Evolutionary conservation across 1,284 basidiomycete genomes (phyloP).

Genomic region (Omphalotus olearius): DNA sequence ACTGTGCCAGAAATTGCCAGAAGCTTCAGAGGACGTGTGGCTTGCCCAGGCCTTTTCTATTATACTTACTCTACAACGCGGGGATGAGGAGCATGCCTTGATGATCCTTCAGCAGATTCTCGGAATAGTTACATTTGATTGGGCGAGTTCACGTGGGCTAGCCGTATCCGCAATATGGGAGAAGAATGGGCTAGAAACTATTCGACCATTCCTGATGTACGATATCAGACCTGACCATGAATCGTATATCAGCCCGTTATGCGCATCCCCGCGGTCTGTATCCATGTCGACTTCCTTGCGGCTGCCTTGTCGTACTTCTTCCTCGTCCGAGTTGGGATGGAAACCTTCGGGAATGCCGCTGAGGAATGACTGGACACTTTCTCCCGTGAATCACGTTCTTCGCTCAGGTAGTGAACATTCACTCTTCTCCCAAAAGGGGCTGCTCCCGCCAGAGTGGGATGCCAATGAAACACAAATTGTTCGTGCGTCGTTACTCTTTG

Average conservation of each 20-base stretch:
- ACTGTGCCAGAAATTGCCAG: slow-evolving; percentile 51
- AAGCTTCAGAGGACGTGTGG: slow-evolving; percentile 54
- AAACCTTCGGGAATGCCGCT: slow-evolving; percentile 56
- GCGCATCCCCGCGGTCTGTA: slow-evolving; percentile 50
- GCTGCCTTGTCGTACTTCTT: slow-evolving; percentile 30
- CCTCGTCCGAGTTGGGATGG: slow-evolving; percentile 4
- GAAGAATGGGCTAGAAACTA: slow-evolving; percentile 43
- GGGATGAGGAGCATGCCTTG: slow-evolving; percentile 56
- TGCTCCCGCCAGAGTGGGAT: slow-evolving; percentile 71
- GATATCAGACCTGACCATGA: slow-evolving; percentile 23
- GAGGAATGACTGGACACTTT: slow-evolving; percentile 66
- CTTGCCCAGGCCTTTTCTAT: slow-evolving; percentile 59
- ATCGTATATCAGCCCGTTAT: slow-evolving; percentile 42
- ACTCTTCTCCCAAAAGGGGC: slow-evolving; percentile 42
- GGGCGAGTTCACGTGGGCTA: slow-evolving; percentile 34
- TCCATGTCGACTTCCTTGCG: slow-evolving; percentile 48
- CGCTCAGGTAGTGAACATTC: slow-evolving; percentile 74
- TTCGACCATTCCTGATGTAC: slow-evolving; percentile 56
- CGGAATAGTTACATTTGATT: slow-evolving; percentile 34
- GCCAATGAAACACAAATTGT: slow-evolving; percentile 79
- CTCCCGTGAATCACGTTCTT: slow-evolving; percentile 78
- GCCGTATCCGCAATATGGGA: slow-evolving; percentile 43
- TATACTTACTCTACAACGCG: slow-evolving; percentile 51
- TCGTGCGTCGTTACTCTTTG: slow-evolving; percentile 59
- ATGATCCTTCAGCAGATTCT: slow-evolving; percentile 36